Conservation (phyloP, 129 eudicot genomes). For the Ambrosia artemisiifolia region DNA sequence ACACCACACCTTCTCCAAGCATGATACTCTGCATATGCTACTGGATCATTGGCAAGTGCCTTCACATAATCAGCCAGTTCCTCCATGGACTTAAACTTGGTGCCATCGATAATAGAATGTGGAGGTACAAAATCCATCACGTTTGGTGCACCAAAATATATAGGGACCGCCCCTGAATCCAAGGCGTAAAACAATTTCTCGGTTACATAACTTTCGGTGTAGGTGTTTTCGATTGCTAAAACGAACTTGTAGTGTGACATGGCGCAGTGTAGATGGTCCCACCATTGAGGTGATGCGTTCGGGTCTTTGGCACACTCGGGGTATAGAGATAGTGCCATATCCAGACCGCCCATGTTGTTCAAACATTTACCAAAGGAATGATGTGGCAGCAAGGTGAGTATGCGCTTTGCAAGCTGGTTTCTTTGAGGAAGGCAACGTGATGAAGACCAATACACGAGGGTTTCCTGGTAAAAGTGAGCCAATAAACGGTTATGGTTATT, state of each 20-base stretch:
- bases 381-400: slow-evolving; percentile 58
- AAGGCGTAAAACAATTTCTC: slow-evolving; percentile 90
- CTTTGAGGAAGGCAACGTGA: slow-evolving; percentile 92
- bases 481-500: neutral
- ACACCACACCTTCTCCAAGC: slow-evolving; percentile 99
- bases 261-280: slow-evolving; percentile 98
- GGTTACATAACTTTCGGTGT: slow-evolving; percentile 85
- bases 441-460: slow-evolving; percentile 96
- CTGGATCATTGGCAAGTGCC: slow-evolving; percentile 79
- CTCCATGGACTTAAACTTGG: slow-evolving; percentile 60
- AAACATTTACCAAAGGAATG: slow-evolving; percentile 97
- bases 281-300: slow-evolving; percentile 71
- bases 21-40: slow-evolving; percentile 87
- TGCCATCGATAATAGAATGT: slow-evolving; percentile 85
- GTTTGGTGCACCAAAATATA: slow-evolving; percentile 94
- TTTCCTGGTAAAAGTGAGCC: slow-evolving; percentile 52
- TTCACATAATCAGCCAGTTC: slow-evolving; percentile 73
- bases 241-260: slow-evolving; percentile 93
- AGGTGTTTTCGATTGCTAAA: slow-evolving; percentile 82
- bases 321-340: slow-evolving; percentile 77
- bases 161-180: slow-evolving; percentile 90
- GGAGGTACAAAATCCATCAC: slow-evolving; percentile 98
- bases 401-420: slow-evolving; percentile 72
- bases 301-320: slow-evolving; percentile 78
- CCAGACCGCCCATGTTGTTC: slow-evolving; percentile 89